These are phyloP conservation scores for Aspergillus sp. DNA, from an alignment of 2,329 filamentous ascomycete genomes.

Conservation along the genomic window DNA sequence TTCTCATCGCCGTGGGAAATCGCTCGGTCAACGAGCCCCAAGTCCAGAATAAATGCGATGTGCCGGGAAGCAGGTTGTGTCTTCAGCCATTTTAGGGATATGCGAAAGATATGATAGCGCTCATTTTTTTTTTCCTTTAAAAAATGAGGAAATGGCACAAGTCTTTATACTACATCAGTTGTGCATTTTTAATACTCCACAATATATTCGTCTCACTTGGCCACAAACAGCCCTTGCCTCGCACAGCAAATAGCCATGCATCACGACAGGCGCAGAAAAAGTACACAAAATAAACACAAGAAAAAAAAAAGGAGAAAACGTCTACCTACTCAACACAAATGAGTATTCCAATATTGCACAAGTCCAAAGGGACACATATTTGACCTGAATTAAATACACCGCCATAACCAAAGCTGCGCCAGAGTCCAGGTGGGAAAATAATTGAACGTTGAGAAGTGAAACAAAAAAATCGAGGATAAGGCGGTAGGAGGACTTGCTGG, in stretches of 20 bases:
- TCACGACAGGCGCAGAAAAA: neutral
- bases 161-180: too few species aligned
- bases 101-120: too few species aligned
- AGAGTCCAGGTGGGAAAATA: neutral
- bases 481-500: neutral
- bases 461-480: constrained; percentile 10
- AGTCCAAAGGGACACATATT: neutral
- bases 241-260: neutral
- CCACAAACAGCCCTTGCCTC: neutral
- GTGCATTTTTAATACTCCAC: too few species aligned
- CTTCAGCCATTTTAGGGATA: too few species aligned
- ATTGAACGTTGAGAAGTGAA: neutral
- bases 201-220: too few species aligned
- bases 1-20: too few species aligned
- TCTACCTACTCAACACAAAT: neutral
- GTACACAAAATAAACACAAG: neutral
- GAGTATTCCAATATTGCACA: neutral
- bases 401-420: neutral
- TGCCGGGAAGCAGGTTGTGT: too few species aligned
- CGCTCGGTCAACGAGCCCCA: too few species aligned
- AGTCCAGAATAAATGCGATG: too few species aligned
- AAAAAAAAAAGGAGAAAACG: neutral
- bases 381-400: neutral
- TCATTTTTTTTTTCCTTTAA: too few species aligned
- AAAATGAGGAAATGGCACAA: too few species aligned